Evolutionary conservation across 305 asterid species (phyloP).

Genomic region (Solanum chacoense): DNA sequence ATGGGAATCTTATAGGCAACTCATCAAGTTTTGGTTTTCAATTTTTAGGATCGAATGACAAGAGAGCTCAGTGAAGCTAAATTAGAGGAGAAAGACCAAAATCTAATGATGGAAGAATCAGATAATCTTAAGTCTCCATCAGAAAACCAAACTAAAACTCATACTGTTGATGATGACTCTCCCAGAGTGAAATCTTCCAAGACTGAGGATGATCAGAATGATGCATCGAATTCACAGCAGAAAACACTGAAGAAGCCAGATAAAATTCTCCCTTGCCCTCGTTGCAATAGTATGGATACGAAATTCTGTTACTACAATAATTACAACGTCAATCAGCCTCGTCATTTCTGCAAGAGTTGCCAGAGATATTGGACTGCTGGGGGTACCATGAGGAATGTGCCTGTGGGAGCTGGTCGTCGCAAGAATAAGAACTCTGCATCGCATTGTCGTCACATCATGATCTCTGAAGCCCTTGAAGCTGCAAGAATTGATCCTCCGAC

Average conservation of each 20-base stretch:
- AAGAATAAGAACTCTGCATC: conserved; percentile 42
- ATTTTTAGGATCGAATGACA: conserved; percentile 29
- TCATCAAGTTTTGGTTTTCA: conserved; percentile 1
- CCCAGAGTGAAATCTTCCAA: conserved; percentile 9
- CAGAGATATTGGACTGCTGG: conserved; percentile 94
- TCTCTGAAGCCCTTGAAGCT: conserved; percentile 45
- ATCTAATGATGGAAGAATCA: conserved; percentile 17
- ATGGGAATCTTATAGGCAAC: background rate
- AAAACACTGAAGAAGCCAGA: conserved; percentile 70
- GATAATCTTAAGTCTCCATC: conserved; percentile 8
- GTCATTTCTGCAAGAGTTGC: conserved; percentile 75
- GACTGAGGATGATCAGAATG: conserved; percentile 26
- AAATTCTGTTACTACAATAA: conserved; percentile 89
- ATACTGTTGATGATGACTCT: conserved; percentile 27
- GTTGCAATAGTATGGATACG: conserved; percentile 86
- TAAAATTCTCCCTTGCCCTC: conserved; percentile 82
- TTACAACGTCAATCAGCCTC: conserved; percentile 71
- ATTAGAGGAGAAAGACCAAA: conserved; percentile 14
- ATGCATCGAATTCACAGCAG: conserved; percentile 23
- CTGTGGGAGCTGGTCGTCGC: conserved; percentile 66
- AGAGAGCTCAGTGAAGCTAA: conserved; percentile 14
- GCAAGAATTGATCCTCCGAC: conserved; percentile 23
- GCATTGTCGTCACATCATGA: conserved; percentile 36
- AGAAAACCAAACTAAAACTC: conserved; percentile 17
- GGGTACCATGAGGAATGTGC: conserved; percentile 74